Conservation (phyloP, 257 asterid species). For the Schizonepeta tenuifolia region DNA sequence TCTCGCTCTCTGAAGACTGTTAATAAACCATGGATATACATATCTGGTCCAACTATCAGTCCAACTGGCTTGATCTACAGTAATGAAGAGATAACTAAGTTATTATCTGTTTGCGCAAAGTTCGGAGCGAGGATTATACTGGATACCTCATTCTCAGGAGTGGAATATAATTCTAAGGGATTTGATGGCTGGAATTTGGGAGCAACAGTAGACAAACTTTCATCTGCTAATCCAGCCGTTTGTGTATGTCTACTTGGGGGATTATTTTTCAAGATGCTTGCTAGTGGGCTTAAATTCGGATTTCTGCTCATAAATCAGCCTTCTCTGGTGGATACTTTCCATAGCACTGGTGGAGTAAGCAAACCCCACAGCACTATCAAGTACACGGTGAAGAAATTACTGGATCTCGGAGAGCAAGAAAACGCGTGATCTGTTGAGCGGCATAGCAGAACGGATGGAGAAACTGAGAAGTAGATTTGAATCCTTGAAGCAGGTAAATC, state of each 20-base stretch:
- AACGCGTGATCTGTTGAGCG: conserved; percentile 49
- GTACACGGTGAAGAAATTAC: conserved; percentile 76
- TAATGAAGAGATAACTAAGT: conserved; percentile 69
- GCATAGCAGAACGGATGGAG: conserved; percentile 66
- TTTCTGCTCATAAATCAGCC: conserved; percentile 72
- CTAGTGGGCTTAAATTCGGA: conserved; percentile 85
- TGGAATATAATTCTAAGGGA: conserved; percentile 60
- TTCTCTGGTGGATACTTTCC: conserved; percentile 68
- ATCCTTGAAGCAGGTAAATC: conserved; percentile 78
- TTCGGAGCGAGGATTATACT: conserved; percentile 76
- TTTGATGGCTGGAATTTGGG: conserved; percentile 74
- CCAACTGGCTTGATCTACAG: conserved; percentile 87
- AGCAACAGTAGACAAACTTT: conserved; percentile 58
- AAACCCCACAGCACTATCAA: conserved; percentile 86
- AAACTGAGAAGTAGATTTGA: conserved; percentile 64
- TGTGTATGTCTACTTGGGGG: conserved; percentile 80
- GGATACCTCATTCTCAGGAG: conserved; percentile 94
- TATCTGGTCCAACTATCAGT: conserved; percentile 86
- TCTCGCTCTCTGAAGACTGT: conserved; percentile 48
- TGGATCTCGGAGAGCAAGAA: conserved; percentile 72
- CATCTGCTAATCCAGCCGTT: conserved; percentile 57
- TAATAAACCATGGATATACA: conserved; percentile 83
- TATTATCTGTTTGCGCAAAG: conserved; percentile 69
- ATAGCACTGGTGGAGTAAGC: conserved; percentile 79
- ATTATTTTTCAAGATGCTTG: conserved; percentile 77